Percentiles rank a stretch among this genome's conserved stretches.
Conservation (phyloP, 140 eudicot species). For the Oenanthe javanica region DNA sequence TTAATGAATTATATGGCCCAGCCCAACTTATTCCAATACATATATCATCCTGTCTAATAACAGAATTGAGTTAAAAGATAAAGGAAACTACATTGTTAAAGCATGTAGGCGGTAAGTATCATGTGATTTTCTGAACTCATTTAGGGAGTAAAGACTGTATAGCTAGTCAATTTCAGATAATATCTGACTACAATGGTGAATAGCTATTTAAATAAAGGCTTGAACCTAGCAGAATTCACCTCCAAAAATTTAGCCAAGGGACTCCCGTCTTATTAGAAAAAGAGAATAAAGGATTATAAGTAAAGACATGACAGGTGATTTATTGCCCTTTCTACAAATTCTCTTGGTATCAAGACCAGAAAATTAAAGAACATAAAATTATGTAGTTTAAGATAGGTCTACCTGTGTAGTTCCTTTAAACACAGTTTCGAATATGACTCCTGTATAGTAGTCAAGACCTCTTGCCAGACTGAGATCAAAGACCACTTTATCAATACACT, state of each 20-base stretch:
- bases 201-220: not conserved
- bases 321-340: not conserved
- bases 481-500: conserved; percentile 59
- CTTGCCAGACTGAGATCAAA: conserved; percentile 91
- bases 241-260: not conserved
- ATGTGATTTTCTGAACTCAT: not conserved
- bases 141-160: not conserved
- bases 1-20: not conserved
- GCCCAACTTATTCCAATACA: not conserved
- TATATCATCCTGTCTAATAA: not conserved
- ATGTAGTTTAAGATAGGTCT: not conserved
- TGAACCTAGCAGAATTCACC: not conserved
- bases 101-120: not conserved
- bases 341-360: not conserved
- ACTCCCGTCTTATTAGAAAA: not conserved
- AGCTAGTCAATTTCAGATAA: too few relatives aligned
- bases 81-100: not conserved
- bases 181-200: too few relatives aligned
- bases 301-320: not conserved
- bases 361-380: not conserved
- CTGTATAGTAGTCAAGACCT: conserved; percentile 95
- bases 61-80: not conserved
- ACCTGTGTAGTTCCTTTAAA: conserved; percentile 91
- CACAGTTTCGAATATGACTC: conserved; percentile 89
- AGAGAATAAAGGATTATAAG: not conserved